phyloP scores from a whole-genome alignment of 202 grass and related monocot genomes.

The Miscanthus sacchariflorus region DNA sequence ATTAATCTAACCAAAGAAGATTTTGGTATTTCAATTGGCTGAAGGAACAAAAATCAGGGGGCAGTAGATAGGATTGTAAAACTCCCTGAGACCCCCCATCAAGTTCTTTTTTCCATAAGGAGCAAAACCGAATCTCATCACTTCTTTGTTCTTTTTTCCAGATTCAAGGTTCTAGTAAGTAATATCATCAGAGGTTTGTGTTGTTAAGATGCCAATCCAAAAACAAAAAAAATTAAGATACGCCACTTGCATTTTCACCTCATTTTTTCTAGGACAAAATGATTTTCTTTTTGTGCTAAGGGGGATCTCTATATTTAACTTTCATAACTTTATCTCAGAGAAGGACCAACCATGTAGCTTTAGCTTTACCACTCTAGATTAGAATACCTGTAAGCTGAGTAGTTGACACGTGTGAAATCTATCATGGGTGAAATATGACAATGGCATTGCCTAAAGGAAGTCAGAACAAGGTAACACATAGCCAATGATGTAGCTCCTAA shows the following conservation, averaged over 20 bases:
- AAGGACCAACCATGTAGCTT: background rate
- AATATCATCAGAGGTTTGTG: background rate
- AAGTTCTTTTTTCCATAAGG: background rate
- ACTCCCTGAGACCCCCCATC: background rate
- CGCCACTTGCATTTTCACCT: background rate
- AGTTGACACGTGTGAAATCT: background rate
- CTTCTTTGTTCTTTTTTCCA: background rate
- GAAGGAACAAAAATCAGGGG: background rate
- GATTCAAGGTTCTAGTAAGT: background rate
- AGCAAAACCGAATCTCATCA: background rate
- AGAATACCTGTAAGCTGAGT: constrained; percentile 23
- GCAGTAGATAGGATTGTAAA: background rate
- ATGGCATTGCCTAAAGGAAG: background rate
- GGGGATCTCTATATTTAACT: background rate
- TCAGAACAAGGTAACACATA: background rate
- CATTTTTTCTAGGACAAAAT: constrained; percentile 5
- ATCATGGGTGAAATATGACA: constrained; percentile 17
- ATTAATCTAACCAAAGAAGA: constrained; percentile 18
- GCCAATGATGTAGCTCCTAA: background rate
- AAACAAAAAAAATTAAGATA: background rate
- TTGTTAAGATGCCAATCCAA: background rate
- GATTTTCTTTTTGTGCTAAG: background rate
- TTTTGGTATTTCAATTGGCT: background rate
- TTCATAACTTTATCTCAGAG: background rate
- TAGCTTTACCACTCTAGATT: background rate